phyloP scores from a whole-genome alignment of 345 rosid genomes.

The Laguncularia racemosa region DNA sequence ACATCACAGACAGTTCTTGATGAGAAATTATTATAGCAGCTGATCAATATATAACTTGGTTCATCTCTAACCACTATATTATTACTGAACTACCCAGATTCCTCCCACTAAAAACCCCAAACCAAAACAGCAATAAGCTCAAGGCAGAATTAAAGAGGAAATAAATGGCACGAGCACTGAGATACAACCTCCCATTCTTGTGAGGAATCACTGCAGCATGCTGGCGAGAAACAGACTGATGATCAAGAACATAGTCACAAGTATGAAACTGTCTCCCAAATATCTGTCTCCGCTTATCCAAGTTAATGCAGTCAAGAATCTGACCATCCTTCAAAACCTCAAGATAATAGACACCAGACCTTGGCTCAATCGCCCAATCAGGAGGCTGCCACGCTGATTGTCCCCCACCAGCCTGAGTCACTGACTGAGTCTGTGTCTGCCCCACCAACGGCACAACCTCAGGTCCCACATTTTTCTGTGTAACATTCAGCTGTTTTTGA shows the following conservation, averaged over 20 bases:
- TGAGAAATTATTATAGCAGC: no score
- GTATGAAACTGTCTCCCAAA: conserved; percentile 83
- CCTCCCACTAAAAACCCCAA: neutral
- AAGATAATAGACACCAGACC: conserved; percentile 73
- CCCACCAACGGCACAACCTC: conserved; percentile 39
- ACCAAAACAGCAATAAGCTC: neutral
- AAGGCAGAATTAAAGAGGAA: neutral
- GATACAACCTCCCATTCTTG: conserved; percentile 63
- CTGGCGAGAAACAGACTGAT: conserved; percentile 84
- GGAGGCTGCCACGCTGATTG: conserved; percentile 93
- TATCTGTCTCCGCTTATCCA: conserved; percentile 67
- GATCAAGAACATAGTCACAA: conserved; percentile 85
- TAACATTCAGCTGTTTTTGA: conserved; percentile 21
- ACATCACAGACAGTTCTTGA: no score
- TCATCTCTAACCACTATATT: neutral
- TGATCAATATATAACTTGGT: no score
- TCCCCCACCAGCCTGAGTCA: conserved; percentile 67
- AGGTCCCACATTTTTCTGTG: conserved; percentile 17
- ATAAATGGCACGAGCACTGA: neutral
- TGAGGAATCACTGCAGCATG: conserved; percentile 90
- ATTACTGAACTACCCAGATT: neutral
- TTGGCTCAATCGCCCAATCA: conserved; percentile 94
- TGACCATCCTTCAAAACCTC: conserved; percentile 87
- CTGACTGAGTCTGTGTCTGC: conserved; percentile 38
- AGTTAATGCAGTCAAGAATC: conserved; percentile 64